Evolutionary conservation across 2,329 filamentous ascomycete genomes (phyloP).

Genomic region (Aspergillus persii): DNA sequence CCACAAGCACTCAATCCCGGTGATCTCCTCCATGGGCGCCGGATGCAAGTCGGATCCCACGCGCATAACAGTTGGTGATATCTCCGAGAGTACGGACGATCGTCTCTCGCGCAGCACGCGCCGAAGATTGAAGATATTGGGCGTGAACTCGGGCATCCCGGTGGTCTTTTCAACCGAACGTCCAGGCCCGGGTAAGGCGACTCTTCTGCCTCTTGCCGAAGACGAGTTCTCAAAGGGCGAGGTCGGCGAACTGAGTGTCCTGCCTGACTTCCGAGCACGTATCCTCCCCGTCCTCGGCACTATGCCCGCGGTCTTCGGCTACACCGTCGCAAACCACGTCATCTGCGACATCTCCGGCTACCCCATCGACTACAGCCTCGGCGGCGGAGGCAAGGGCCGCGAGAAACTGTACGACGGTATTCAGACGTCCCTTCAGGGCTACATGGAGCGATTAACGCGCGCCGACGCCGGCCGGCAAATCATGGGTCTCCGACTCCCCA

Average conservation of each 20-base stretch:
- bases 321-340: conserved; percentile 87
- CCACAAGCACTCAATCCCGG: conserved; percentile 69
- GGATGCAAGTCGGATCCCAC: conserved; percentile 89
- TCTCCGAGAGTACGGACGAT: conserved; percentile 83
- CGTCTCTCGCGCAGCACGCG: conserved; percentile 82
- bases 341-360: conserved; percentile 80
- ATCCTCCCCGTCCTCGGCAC: conserved; percentile 93
- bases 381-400: conserved; percentile 64
- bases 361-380: conserved; percentile 73
- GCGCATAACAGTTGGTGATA: conserved; percentile 84
- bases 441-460: conserved; percentile 72
- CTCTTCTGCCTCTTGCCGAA: conserved; percentile 79
- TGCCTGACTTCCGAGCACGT: conserved; percentile 90
- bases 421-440: conserved; percentile 69
- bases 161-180: conserved; percentile 93
- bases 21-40: conserved; percentile 94
- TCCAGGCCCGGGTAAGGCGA: conserved; percentile 83
- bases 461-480: conserved; percentile 51
- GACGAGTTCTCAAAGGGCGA: conserved; percentile 84
- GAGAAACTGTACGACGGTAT: conserved; percentile 93
- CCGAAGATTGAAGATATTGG: conserved; percentile 70
- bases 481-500: conserved; percentile 72
- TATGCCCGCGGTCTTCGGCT: conserved; percentile 95
- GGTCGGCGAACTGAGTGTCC: conserved; percentile 80
- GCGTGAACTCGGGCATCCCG: conserved; percentile 80